phyloP scores from a whole-genome alignment of 257 asterid genomes.

The Penstemon newberryi region DNA sequence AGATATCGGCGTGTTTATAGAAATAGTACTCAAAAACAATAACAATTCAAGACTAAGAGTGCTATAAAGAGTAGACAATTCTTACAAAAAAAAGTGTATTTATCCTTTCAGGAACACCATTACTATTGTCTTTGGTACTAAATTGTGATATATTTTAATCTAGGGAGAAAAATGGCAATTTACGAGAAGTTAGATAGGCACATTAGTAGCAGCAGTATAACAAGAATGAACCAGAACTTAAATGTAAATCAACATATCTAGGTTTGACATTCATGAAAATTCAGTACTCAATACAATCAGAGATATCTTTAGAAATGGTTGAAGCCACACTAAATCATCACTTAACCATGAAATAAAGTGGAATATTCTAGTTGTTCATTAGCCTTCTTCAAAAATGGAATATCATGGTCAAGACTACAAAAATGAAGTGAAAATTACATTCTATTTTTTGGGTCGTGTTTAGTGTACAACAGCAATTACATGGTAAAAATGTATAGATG shows the following conservation, averaged over 20 bases:
- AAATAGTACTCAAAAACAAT: slow-evolving; percentile 13
- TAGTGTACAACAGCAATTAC: slow-evolving; percentile 36
- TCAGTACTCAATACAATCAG: background rate
- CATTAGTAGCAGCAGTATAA: slow-evolving; percentile 6
- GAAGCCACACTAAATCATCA: background rate
- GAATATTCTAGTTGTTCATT: slow-evolving; percentile 10
- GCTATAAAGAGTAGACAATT: slow-evolving; percentile 10
- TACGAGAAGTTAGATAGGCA: slow-evolving; percentile 8
- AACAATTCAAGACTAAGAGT: slow-evolving; percentile 20
- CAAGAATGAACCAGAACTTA: background rate
- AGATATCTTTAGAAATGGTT: background rate
- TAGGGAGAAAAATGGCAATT: background rate
- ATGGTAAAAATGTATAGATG: slow-evolving; percentile 11
- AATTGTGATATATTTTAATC: background rate
- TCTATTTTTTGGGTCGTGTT: slow-evolving; percentile 27
- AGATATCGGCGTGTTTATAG: slow-evolving; percentile 20
- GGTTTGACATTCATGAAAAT: background rate
- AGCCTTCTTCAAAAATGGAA: slow-evolving; percentile 6
- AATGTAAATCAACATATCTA: background rate
- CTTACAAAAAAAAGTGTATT: background rate
- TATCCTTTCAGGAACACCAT: slow-evolving; percentile 15
- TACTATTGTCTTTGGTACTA: background rate
- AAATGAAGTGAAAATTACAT: slow-evolving; percentile 13
- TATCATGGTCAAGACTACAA: slow-evolving; percentile 23
- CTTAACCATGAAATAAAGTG: slow-evolving; percentile 1